Evolutionary conservation across 176 grass and related monocot genomes (phyloP), one percentile per base, ranked within the genome.

Genomic region (Carex myosuroides): DNA sequence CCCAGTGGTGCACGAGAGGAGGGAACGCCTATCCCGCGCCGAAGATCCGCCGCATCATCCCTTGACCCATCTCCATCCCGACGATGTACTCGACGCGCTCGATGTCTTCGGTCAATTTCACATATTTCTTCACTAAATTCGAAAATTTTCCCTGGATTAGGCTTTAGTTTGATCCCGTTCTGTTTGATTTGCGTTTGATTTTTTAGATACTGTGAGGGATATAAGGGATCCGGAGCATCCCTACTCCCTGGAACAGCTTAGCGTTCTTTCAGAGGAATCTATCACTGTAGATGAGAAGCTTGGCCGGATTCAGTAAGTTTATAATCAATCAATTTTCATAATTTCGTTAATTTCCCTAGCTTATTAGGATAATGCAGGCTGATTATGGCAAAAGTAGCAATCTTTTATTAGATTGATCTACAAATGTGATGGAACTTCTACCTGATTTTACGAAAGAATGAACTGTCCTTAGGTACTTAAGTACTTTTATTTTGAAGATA

Each of bases 181-280:
- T 79, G n/a, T 37, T 84, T 22, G 3, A 21, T 33, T 24, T 60
- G 11, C 29, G 6, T 81, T 32, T 70, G 12, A 57, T n/a, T 79
- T 22, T 39, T 32, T 85, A 99, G 88, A 99, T 85, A 90, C 89
- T 37, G 92, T 99, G 92, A 83, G 96, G 77, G 93, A 99, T 87
- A 99, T 99, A 88, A 99, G 92, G 93, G 96, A 99, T 88, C 96
- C 96, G 67, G 96, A 99, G 89, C 96, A 99, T 79, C 96, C 96
- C 12, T 99, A 99, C 86, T 99, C 96, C 35, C 83, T 99, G 89
- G 96, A 99, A 88, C 96, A 99, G 91, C 96, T 99, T 82, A 99
- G 96, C 88, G 96, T 99, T 84, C 89, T 99, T 52, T 95, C 96
- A 1, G 46, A 99, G 81, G 96, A 99, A 58, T 99, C 96, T 41